Base-by-base conservation (phyloP, 139 green algal species). In the Ulvella scutata region DNA sequence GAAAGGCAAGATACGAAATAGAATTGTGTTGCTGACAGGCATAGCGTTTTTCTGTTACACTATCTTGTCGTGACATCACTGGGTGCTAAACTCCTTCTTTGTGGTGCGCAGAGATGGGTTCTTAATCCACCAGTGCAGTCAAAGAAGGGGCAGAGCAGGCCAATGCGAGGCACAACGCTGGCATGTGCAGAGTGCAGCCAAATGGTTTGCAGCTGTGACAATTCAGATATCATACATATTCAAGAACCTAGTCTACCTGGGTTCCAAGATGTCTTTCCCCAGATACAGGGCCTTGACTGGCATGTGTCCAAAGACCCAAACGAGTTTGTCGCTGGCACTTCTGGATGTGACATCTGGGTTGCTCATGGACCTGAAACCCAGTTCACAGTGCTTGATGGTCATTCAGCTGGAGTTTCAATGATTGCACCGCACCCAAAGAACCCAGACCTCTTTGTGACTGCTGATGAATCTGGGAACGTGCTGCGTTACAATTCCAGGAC, bases 321-420 rank as follows among this genome's bases (percentile, higher is more conserved):
- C 17, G 80, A 83, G 76, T 88, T 88, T 40, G 73, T 85, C 6
- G 80, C 79, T 23, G 83, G 83, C 13, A 88, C 85, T 2, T 62
- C 80, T 59, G 72, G 76, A 13, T 85, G 78, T 73, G 85, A 90
- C 72, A 85, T 90, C 43, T 90, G 85, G 85, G 85, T 85, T 75
- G 77, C 74, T 10, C 34, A 26, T 1, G 37, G 61, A 74, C 40
- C 77, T 85, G 29, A 80, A 85, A 62, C 78, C 43, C 80, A 80
- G 2, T 76, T 76, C 21, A 38, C 85, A 23, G 31, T 87, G 17
- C 79, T 87, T 28, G 83, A 87, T 61, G 83, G 83, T 29, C 78
- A 87, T 36, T 77, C 79, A 38, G 78, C 72, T 3, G 43, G 75
- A 31, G 36, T 84, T 28, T 78, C 81, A 62, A 77, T 79, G 31